These are phyloP conservation scores for Fusarium sp. DNA, from an alignment of 2,329 filamentous ascomycete species.

Conservation along the genomic window DNA sequence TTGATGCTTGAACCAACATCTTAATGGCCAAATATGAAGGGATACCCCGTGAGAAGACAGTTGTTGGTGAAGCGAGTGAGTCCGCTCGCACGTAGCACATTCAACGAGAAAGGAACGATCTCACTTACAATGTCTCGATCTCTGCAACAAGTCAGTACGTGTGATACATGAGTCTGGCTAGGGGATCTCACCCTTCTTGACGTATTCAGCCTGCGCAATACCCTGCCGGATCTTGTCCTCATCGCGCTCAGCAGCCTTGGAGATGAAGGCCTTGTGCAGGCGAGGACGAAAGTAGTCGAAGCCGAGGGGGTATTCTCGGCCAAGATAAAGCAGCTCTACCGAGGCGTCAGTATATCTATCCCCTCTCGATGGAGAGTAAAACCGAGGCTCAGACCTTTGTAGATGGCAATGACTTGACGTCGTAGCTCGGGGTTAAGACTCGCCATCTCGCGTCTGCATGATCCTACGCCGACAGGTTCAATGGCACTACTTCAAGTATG, in stretches of 20 bases:
- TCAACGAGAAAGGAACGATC: neutral
- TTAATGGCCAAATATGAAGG: neutral
- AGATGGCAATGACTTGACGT: conserved; percentile 83
- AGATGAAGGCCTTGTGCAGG: conserved; percentile 86
- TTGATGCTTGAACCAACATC: neutral
- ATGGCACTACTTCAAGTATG: neutral
- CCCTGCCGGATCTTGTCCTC: conserved; percentile 80
- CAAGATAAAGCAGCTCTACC: conserved; percentile 84
- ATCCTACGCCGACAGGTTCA: neutral
- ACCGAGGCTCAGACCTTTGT: conserved; percentile 74
- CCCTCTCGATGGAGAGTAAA: neutral
- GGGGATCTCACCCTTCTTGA: conserved; percentile 81
- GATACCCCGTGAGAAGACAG: neutral
- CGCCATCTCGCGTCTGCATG: conserved; percentile 37
- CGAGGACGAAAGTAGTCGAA: conserved; percentile 83
- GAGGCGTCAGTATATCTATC: neutral
- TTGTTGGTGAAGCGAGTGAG: neutral
- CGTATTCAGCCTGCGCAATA: conserved; percentile 84
- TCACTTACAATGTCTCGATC: conserved; percentile 87
- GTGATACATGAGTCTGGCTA: neutral
- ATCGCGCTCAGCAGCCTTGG: conserved; percentile 76
- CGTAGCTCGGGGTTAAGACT: conserved; percentile 70
- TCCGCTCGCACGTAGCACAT: neutral
- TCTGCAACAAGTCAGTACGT: conserved; percentile 63
- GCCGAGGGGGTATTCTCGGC: conserved; percentile 87